Conservation (phyloP, 1,139 yeast genomes). For the Suhomyces terraborum region DNA sequence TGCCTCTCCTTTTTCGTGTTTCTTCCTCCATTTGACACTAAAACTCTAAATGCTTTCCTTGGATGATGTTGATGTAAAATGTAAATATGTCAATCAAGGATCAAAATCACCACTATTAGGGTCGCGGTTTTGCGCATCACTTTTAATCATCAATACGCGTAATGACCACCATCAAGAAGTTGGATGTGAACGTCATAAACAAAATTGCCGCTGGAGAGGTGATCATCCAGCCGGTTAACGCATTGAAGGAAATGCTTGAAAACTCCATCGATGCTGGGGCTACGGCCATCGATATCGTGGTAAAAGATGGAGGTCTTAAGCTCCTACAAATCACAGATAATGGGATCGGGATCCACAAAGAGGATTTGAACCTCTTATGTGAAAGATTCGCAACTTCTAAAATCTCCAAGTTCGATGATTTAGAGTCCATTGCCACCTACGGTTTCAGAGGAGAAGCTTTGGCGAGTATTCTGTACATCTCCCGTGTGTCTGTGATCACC, state of each 20-base stretch:
- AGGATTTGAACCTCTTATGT: slow-evolving; percentile 51
- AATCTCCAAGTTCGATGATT: slow-evolving; percentile 50
- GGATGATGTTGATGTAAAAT: too few species aligned
- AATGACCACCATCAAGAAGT: slow-evolving; percentile 34
- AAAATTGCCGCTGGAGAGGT: slow-evolving; percentile 98
- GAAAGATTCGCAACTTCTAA: slow-evolving; percentile 63
- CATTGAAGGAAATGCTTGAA: slow-evolving; percentile 57
- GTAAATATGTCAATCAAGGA: not conserved
- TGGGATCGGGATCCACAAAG: slow-evolving; percentile 50
- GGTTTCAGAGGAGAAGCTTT: slow-evolving; percentile 67
- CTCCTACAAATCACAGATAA: slow-evolving; percentile 55
- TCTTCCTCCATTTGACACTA: slow-evolving; percentile 1
- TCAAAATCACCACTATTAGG: not conserved
- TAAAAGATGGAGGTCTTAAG: slow-evolving; percentile 57
- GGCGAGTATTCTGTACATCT: slow-evolving; percentile 62
- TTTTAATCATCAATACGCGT: not conserved
- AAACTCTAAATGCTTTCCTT: too few species aligned
- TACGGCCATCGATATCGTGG: slow-evolving; percentile 49
- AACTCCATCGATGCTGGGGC: slow-evolving; percentile 56
- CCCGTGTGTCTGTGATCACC: slow-evolving; percentile 74
- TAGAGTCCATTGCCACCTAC: slow-evolving; percentile 50
- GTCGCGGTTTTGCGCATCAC: slow-evolving; percentile 1
- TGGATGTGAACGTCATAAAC: slow-evolving; percentile 74
- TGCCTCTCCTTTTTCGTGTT: slow-evolving; percentile 14
- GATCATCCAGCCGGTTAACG: slow-evolving; percentile 88